Conservation (phyloP, 257 asterid species). For the Plantago major region DNA sequence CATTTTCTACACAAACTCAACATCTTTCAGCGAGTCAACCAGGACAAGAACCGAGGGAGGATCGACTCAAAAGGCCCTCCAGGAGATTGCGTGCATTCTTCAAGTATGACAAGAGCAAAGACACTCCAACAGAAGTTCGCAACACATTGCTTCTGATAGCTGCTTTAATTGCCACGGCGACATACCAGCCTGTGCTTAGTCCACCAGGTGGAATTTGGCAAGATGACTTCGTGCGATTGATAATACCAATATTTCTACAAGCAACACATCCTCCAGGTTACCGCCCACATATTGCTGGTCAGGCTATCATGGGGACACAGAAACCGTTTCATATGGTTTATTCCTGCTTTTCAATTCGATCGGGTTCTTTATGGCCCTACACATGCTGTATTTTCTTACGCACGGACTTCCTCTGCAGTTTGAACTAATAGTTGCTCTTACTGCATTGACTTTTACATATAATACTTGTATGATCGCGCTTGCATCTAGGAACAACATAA, state of each 20-base stretch:
- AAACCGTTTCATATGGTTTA: slow-evolving; percentile 7
- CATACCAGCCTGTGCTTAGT: slow-evolving; percentile 51
- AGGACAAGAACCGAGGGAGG: background rate
- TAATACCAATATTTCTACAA: background rate
- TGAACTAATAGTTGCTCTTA: slow-evolving; percentile 27
- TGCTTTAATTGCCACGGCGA: slow-evolving; percentile 40
- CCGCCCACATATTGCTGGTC: slow-evolving; percentile 24
- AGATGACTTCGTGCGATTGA: slow-evolving; percentile 28
- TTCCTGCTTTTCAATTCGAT: slow-evolving; percentile 30
- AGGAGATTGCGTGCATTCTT: slow-evolving; percentile 3
- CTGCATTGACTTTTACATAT: slow-evolving; percentile 27
- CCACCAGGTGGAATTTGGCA: slow-evolving; percentile 55
- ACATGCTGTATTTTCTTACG: slow-evolving; percentile 25
- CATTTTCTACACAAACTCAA: slow-evolving; percentile 6
- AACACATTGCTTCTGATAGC: slow-evolving; percentile 36
- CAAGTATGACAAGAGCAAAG: slow-evolving; percentile 15
- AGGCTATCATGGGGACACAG: slow-evolving; percentile 28
- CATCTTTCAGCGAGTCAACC: background rate
- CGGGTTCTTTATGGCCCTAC: slow-evolving; percentile 29
- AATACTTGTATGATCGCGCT: slow-evolving; percentile 26
- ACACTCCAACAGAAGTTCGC: slow-evolving; percentile 38
- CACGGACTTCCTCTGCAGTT: slow-evolving; percentile 26
- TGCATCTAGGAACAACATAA: slow-evolving; percentile 10
- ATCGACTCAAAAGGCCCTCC: slow-evolving; percentile 5
- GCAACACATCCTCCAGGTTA: background rate